A percentile compares a stretch with the other conserved stretches of the same genome.
phyloP scores from a whole-genome alignment of 139 green algal species.

The Pleodorina starrii region DNA sequence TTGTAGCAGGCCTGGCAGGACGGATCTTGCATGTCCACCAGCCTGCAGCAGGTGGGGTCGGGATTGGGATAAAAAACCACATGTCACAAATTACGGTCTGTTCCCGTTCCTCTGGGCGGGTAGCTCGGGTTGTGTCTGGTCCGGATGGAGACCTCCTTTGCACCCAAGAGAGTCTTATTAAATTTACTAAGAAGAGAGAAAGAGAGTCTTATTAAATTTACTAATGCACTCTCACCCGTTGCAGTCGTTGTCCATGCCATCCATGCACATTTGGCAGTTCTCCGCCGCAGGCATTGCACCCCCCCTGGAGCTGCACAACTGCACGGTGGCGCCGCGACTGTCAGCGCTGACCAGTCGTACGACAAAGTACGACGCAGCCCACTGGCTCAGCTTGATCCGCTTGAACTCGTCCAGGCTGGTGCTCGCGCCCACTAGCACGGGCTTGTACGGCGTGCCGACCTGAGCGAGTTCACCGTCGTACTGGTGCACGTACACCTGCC shows the following conservation, averaged over 20 bases:
- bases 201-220: neutral
- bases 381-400: neutral
- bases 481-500: constrained; percentile 39
- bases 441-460: neutral
- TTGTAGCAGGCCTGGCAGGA: neutral
- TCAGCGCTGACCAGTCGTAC: neutral
- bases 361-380: neutral
- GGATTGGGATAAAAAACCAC: too few relatives aligned
- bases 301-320: neutral
- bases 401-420: neutral
- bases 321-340: neutral
- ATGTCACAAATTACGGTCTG: too few relatives aligned
- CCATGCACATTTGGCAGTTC: neutral
- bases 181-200: neutral
- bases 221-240: constrained; percentile 23
- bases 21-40: neutral
- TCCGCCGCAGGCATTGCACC: neutral
- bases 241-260: constrained; percentile 39
- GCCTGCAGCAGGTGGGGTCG: neutral
- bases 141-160: too few relatives aligned
- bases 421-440: constrained; percentile 12
- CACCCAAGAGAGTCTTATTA: too few relatives aligned
- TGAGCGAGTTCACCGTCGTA: constrained; percentile 13
- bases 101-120: too few relatives aligned
- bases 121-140: too few relatives aligned